A percentile compares a stretch with the other conserved stretches of the same genome.
Evolutionary conservation across 148 eudicot species (phyloP).

Genomic region (Spergularia bocconei): DNA sequence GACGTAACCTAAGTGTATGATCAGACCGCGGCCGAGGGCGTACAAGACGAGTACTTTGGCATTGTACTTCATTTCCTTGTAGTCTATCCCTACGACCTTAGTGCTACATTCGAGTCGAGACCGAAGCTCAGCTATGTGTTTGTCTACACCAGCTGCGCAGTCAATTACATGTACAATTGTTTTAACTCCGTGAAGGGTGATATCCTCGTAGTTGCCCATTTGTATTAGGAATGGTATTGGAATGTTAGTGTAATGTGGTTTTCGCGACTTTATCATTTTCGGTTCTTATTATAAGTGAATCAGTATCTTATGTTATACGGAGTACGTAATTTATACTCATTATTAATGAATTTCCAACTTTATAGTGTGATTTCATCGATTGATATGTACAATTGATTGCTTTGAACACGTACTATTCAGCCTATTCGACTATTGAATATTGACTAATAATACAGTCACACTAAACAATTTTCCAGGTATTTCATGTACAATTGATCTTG

Average conservation of each 20-base stretch:
- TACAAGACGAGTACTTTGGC: neutral
- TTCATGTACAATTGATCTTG: no score
- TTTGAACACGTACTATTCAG: no score
- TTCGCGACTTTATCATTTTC: neutral
- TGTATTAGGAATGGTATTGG: neutral
- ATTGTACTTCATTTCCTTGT: neutral
- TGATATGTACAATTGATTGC: no score
- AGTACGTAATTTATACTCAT: no score
- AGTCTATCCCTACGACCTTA: conserved; percentile 18
- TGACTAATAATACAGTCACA: no score
- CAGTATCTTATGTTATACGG: no score
- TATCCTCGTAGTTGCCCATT: conserved; percentile 1
- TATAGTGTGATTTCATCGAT: no score
- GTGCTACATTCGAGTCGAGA: neutral
- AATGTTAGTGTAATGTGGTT: neutral
- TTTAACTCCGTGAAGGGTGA: neutral
- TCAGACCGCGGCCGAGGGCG: conserved; percentile 4
- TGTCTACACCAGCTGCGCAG: neutral
- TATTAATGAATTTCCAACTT: no score
- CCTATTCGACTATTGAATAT: no score
- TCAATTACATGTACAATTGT: neutral
- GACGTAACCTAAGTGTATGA: neutral
- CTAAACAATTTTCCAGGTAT: no score
- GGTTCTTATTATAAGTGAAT: no score
- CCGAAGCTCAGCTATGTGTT: neutral